phyloP scores from a whole-genome alignment of 2,329 filamentous ascomycete genomes.

The Exophiala calicioides region DNA sequence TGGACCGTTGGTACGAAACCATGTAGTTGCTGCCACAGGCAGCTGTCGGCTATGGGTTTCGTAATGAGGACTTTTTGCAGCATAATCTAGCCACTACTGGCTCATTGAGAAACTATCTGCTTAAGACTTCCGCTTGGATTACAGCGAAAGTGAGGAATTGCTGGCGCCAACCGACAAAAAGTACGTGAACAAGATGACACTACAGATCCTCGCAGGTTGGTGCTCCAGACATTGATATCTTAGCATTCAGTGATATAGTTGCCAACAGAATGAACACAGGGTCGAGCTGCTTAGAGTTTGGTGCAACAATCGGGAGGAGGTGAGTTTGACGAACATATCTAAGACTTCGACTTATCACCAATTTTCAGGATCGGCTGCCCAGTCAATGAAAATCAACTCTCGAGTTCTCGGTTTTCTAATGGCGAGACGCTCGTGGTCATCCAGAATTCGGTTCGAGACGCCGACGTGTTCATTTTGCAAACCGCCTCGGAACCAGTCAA shows the following conservation, averaged over 20 bases:
- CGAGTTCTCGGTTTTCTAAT: conserved; percentile 65
- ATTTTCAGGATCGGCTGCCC: not conserved
- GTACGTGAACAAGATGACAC: too few relatives aligned
- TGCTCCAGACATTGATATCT: not conserved
- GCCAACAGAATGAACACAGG: not conserved
- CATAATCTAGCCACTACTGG: too few relatives aligned
- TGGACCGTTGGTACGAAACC: too few relatives aligned
- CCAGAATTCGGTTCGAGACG: conserved; percentile 92
- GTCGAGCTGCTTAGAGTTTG: not conserved
- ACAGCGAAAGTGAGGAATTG: not conserved
- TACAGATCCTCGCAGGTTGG: not conserved
- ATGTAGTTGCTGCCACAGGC: too few relatives aligned
- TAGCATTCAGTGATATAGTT: not conserved
- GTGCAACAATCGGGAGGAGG: not conserved
- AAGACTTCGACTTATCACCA: too few relatives aligned
- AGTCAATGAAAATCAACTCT: not conserved
- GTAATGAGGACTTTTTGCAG: too few relatives aligned
- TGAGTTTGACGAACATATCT: too few relatives aligned
- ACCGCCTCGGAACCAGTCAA: conserved; percentile 89
- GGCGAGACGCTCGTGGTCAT: conserved; percentile 94
- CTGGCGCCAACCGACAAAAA: too few relatives aligned
- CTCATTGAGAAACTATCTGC: too few relatives aligned
- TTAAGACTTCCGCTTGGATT: too few relatives aligned
- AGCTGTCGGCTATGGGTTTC: too few relatives aligned
- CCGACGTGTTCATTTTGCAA: conserved; percentile 98